Conservation (phyloP, 2,329 filamentous ascomycete genomes). For the Trichoderma koningiopsis region DNA sequence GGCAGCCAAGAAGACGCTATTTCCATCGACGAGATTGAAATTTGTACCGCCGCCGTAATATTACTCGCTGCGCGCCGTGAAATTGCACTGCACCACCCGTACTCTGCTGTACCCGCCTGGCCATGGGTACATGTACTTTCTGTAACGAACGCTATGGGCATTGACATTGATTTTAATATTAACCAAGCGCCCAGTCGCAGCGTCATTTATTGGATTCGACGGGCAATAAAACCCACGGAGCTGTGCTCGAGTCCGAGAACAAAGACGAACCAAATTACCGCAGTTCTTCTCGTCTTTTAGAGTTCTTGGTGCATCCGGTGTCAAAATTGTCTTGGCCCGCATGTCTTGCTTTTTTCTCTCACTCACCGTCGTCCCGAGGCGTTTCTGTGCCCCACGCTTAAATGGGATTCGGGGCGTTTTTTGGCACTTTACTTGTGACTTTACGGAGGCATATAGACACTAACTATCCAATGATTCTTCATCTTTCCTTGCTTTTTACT, state of each 20-base stretch:
- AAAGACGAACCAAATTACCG: slow-evolving; percentile 10
- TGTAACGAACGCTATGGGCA: slow-evolving; percentile 4
- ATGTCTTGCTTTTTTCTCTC: neutral
- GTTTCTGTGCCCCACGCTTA: neutral
- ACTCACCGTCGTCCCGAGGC: neutral
- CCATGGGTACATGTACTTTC: slow-evolving; percentile 16
- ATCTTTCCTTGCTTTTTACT: neutral
- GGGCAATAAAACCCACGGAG: neutral
- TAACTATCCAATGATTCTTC: neutral
- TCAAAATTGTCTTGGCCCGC: neutral
- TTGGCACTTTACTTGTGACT: neutral
- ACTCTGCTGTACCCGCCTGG: slow-evolving; percentile 11
- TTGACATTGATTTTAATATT: neutral
- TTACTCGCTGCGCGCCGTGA: neutral
- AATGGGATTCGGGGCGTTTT: neutral
- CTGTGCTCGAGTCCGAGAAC: neutral
- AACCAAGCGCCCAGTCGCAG: neutral
- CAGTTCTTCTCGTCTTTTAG: neutral
- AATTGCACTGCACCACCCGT: slow-evolving; percentile 10
- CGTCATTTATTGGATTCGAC: neutral
- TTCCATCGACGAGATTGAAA: slow-evolving; percentile 12
- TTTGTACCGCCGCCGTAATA: neutral
- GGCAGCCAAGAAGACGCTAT: neutral
- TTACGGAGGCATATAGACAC: neutral
- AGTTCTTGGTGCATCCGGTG: neutral